Evolutionary conservation across 805 yeast genomes (phyloP), one percentile per base, ranked within the genome.

Genomic region (Danielozyma ontarioensis): DNA sequence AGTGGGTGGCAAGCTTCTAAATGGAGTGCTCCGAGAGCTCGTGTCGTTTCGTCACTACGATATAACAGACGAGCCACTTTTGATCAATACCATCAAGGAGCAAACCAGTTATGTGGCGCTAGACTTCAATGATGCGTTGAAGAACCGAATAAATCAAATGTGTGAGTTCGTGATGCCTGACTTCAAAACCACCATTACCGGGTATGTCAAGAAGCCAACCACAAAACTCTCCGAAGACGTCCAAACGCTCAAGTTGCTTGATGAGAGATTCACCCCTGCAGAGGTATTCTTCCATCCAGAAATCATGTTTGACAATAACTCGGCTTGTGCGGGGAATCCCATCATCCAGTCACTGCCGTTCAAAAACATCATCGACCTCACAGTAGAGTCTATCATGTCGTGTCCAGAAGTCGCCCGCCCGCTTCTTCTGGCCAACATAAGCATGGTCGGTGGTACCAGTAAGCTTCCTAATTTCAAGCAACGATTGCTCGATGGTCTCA

Each of bases 31-130:
- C 33, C 71, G 88, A 41, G 97, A 93, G 51, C 70, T 85, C 31
- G 75, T 90, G 10, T 86, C 96, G 2, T 93, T 83, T 51, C 69
- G 97, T 34, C 93, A 93, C 62, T 93, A 89, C 55, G 90, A 93
- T 50, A 88, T 93, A 45, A 79, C 86, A 52, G 96, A 93, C 40
- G 99, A 94, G 57, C 81, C 95, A 0, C 66, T 83, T 2, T 60
- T 93, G 29, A 80, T 93, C 31, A 86, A 88, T 51, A 79, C 83
- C 30, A 83, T 94, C 44, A 93, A 93, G 50, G 96, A 89, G 50
- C 66, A 73, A 38, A 63, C 90, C 24, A 72, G 85, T 55, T 78
- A 75, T 64, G 75, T 85, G n/a, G 77, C 90, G 0, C 40, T 45
- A 14, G 76, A 83, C 46, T 85, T 78, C 46, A 60, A 56, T 15